These are phyloP conservation scores for Neospermospora avenae DNA, from an alignment of 2,329 filamentous ascomycete species.

Conservation along the genomic window DNA sequence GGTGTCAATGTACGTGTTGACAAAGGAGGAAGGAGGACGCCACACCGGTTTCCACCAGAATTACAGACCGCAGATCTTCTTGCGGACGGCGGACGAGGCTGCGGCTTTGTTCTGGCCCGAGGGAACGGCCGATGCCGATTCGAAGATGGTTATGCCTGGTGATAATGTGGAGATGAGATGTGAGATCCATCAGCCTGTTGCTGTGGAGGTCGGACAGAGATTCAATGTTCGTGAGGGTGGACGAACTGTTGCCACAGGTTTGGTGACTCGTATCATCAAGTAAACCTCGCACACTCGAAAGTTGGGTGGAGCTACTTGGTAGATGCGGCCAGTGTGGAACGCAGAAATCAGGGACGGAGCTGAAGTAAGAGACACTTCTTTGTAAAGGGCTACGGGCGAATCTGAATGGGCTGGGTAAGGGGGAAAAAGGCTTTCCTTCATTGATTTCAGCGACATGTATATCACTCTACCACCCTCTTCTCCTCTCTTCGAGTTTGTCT, in stretches of 20 bases:
- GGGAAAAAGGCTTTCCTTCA: slow-evolving; percentile 23
- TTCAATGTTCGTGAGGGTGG: slow-evolving; percentile 99
- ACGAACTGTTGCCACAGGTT: slow-evolving; percentile 79
- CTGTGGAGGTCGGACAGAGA: slow-evolving; percentile 86
- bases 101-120: slow-evolving; percentile 84
- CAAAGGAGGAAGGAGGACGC: slow-evolving; percentile 96
- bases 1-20: slow-evolving; percentile 92
- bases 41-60: slow-evolving; percentile 94
- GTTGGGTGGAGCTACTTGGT: background rate
- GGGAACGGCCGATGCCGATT: slow-evolving; percentile 65
- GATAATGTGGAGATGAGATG: slow-evolving; percentile 99
- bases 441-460: slow-evolving; percentile 14
- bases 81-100: slow-evolving; percentile 83
- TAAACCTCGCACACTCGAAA: slow-evolving; percentile 29
- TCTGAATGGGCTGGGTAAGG: background rate
- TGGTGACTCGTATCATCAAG: slow-evolving; percentile 69
- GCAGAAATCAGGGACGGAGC: background rate
- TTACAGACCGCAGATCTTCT: slow-evolving; percentile 95
- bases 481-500: slow-evolving; percentile 30
- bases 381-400: slow-evolving; percentile 24
- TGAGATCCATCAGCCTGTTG: slow-evolving; percentile 78
- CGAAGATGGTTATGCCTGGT: slow-evolving; percentile 92
- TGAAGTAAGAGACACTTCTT: slow-evolving; percentile 9
- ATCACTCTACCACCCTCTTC: slow-evolving; percentile 22
- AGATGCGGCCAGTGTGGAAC: background rate